These are phyloP conservation scores for Pseudopithomyces maydicus DNA, from an alignment of 2,329 filamentous ascomycete genomes.

Conservation along the genomic window DNA sequence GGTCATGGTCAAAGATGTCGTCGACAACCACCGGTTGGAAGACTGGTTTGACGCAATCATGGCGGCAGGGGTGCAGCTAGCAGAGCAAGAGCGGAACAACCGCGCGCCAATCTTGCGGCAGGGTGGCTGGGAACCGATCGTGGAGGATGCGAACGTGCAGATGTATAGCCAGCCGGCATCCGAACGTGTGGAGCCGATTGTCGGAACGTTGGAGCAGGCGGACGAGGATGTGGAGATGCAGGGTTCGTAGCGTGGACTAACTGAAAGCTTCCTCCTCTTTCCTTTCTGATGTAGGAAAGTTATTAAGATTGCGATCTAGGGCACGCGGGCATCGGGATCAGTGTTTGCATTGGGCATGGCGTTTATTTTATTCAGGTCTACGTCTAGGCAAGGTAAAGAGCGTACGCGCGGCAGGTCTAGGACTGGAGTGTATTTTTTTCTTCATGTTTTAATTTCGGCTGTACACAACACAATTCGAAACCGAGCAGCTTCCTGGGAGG, in stretches of 20 bases:
- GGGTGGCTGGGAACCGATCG: conserved; percentile 11
- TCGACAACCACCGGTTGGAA: conserved; percentile 71
- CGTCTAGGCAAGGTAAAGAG: neutral
- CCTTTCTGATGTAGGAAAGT: neutral
- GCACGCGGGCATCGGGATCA: neutral
- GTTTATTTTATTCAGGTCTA: neutral
- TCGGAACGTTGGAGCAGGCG: conserved; percentile 18
- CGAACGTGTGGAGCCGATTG: conserved; percentile 11
- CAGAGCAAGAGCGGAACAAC: conserved; percentile 15
- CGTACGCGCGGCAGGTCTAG: neutral
- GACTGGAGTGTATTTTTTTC: neutral
- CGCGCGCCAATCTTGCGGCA: conserved; percentile 14
- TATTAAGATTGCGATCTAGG: conserved; percentile 2
- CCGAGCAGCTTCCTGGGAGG: neutral
- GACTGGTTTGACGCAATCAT: conserved; percentile 66
- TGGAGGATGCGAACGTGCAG: conserved; percentile 2
- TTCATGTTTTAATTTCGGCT: neutral
- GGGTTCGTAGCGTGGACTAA: conserved; percentile 24
- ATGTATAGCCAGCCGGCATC: conserved; percentile 9
- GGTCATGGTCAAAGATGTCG: conserved; percentile 64
- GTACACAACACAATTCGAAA: neutral
- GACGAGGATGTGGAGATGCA: conserved; percentile 41
- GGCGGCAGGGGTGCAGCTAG: conserved; percentile 42
- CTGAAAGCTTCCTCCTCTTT: neutral
- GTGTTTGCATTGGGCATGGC: conserved; percentile 6